phyloP scores from a whole-genome alignment of 768 basidiomycete genomes.

The Tulasnella sp. region DNA sequence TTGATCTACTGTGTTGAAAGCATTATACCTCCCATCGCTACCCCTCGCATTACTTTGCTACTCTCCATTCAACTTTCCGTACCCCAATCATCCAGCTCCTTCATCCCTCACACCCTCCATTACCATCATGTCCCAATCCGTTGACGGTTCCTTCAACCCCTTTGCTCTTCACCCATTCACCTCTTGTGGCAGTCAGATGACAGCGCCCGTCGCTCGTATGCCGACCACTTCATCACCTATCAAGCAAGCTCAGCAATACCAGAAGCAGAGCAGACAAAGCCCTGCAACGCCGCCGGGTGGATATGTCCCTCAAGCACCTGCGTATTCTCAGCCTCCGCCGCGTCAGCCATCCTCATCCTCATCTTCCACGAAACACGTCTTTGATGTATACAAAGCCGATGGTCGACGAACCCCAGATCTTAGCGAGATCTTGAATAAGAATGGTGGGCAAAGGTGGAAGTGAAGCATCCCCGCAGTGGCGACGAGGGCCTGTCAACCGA shows the following conservation, averaged over 20 bases:
- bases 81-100: not conserved
- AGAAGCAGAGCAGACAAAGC: conserved; percentile 4
- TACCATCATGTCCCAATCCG: not conserved
- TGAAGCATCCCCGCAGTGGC: not conserved
- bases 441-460: not conserved
- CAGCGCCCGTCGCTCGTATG: not conserved
- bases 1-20: not conserved
- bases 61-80: not conserved
- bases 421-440: conserved; percentile 4
- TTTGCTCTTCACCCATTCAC: conserved; percentile 14
- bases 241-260: conserved; percentile 10
- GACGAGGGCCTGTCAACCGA: not conserved
- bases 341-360: not conserved
- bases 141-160: conserved; percentile 11
- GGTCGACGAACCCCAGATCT: conserved; percentile 11
- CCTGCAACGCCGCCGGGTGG: conserved; percentile 12
- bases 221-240: conserved; percentile 4
- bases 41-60: not conserved
- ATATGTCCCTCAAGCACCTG: not conserved
- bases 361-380: not conserved
- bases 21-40: not conserved
- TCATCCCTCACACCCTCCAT: not conserved
- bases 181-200: not conserved
- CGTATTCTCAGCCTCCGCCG: not conserved
- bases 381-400: conserved; percentile 7